A percentile compares a stretch with the other conserved stretches of the same genome.
These are phyloP conservation scores for Ceratocystis destructans DNA, from an alignment of 2,329 filamentous ascomycete species.

Conservation along the genomic window DNA sequence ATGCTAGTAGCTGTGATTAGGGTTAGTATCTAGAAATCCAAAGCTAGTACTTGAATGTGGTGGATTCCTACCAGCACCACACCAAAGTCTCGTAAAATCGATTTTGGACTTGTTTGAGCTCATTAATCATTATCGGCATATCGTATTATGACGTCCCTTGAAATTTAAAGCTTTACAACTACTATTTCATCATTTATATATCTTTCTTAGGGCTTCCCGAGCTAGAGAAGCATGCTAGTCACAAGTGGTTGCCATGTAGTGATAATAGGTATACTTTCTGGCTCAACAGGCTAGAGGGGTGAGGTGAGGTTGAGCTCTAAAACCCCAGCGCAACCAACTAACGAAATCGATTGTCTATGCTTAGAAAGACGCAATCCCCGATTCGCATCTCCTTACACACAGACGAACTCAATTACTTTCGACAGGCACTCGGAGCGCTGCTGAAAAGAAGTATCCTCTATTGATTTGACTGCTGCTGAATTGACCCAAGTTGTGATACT, in stretches of 20 bases:
- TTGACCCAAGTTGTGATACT: neutral
- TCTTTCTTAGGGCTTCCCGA: too few species aligned
- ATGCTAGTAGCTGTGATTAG: neutral
- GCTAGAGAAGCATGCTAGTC: neutral
- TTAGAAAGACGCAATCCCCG: neutral
- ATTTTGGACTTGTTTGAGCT: too few species aligned
- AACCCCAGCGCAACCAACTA: conserved; percentile 7
- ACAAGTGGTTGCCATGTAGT: conserved; percentile 10
- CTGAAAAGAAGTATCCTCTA: neutral
- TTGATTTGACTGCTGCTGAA: neutral
- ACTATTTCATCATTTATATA: too few species aligned
- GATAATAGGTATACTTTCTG: neutral
- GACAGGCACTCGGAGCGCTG: neutral
- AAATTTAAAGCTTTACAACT: too few species aligned
- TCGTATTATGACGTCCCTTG: too few species aligned
- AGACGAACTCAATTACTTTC: neutral
- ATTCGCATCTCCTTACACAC: neutral
- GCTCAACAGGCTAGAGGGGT: conserved; percentile 11
- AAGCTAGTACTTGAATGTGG: neutral
- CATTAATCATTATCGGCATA: too few species aligned
- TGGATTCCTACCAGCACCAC: neutral
- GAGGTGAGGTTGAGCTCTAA: conserved; percentile 11
- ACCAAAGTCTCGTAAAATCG: too few species aligned
- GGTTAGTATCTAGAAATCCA: neutral
- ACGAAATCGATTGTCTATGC: neutral